Percentiles rank a stretch among this genome's conserved stretches.
Conservation (phyloP, 768 basidiomycete species). For the Pleurotus salmoneostramineus region DNA sequence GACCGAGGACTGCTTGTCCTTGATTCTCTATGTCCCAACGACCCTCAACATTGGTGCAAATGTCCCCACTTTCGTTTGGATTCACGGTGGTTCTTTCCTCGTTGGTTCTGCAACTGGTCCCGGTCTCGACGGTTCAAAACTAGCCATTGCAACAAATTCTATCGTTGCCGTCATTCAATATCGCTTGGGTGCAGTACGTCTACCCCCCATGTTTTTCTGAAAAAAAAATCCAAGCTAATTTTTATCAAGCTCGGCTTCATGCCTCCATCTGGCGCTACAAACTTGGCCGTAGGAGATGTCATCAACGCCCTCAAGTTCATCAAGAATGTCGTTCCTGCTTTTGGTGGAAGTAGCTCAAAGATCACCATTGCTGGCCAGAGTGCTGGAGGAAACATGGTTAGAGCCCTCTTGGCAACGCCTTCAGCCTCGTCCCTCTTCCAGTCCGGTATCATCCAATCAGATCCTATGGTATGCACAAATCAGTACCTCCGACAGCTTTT, state of each 20-base stretch:
- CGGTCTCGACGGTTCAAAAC: slow-evolving; percentile 73
- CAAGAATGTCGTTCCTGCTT: slow-evolving; percentile 49
- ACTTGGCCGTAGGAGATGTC: slow-evolving; percentile 68
- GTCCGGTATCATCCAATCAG: slow-evolving; percentile 80
- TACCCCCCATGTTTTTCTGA: background rate
- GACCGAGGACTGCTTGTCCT: slow-evolving; percentile 80
- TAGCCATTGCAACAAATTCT: slow-evolving; percentile 66
- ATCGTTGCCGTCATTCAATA: slow-evolving; percentile 85
- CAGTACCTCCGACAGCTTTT: too few relatives aligned
- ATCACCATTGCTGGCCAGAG: slow-evolving; percentile 84
- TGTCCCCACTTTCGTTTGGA: slow-evolving; percentile 61
- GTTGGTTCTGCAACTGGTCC: slow-evolving; percentile 66
- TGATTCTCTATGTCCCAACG: slow-evolving; percentile 63
- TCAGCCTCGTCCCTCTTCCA: slow-evolving; percentile 69
- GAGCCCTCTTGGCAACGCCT: slow-evolving; percentile 71
- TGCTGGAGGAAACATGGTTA: slow-evolving; percentile 73
- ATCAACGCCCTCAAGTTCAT: slow-evolving; percentile 65
- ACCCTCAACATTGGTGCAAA: slow-evolving; percentile 26
- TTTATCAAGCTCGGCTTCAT: slow-evolving; percentile 63
- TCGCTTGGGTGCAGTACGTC: slow-evolving; percentile 70
- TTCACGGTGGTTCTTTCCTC: slow-evolving; percentile 84
- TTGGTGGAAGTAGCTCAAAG: slow-evolving; percentile 62
- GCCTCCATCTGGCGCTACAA: slow-evolving; percentile 65
- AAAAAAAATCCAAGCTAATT: slow-evolving; percentile 3
- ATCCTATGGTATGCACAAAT: slow-evolving; percentile 64